Evolutionary conservation across 148 eudicot genomes (phyloP).

Genomic region (Limonium bicolor): DNA sequence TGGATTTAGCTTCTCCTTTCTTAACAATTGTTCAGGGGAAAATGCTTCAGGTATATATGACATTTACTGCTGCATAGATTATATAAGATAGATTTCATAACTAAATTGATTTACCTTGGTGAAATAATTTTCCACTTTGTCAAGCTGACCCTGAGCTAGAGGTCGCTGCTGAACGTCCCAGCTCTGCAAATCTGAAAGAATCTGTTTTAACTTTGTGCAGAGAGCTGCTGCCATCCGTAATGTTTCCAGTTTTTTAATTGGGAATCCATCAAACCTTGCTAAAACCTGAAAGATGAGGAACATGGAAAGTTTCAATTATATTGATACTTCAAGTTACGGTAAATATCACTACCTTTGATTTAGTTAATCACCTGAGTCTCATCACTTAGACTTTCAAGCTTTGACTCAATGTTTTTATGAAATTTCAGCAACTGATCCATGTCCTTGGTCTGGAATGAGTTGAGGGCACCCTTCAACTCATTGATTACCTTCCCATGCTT

Average conservation of each 20-base stretch:
- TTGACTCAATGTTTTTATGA: conserved; percentile 63
- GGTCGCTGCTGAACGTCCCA: conserved; percentile 79
- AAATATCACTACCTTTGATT: too few relatives aligned
- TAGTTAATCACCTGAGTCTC: conserved; percentile 95
- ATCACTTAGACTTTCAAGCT: conserved; percentile 85
- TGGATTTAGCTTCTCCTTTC: background rate
- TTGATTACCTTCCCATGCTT: conserved; percentile 41
- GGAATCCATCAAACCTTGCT: conserved; percentile 84
- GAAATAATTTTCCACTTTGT: conserved; percentile 73
- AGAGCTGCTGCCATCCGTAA: conserved; percentile 83
- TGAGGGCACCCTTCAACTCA: conserved; percentile 46
- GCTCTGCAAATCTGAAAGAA: conserved; percentile 40
- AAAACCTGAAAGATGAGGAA: conserved; percentile 50
- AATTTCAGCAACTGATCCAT: conserved; percentile 78
- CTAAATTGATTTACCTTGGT: conserved; percentile 51
- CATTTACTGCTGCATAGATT: too few relatives aligned
- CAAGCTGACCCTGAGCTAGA: conserved; percentile 44
- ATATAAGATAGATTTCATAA: background rate
- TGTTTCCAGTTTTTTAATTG: conserved; percentile 72
- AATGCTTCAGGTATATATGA: background rate
- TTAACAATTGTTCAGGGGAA: too few relatives aligned
- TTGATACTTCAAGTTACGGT: too few relatives aligned
- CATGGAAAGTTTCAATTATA: too few relatives aligned
- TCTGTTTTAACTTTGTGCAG: conserved; percentile 49
- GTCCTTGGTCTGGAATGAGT: conserved; percentile 62